These are phyloP conservation scores for Saccharomyces hybrid DNA, from an alignment of 1,139 yeast species.

Conservation along the genomic window DNA sequence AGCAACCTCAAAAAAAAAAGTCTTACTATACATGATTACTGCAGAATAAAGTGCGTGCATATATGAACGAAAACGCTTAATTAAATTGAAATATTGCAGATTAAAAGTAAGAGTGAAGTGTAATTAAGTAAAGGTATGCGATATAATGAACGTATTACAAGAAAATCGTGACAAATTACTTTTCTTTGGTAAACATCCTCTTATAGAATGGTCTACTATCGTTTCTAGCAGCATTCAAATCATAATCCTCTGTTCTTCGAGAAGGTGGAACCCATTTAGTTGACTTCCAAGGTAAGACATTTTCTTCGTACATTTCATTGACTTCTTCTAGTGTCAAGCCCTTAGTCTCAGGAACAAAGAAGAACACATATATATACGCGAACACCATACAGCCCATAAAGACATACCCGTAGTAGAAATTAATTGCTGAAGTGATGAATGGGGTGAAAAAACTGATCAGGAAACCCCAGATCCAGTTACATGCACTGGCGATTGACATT, in stretches of 20 bases:
- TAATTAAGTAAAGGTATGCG: neutral
- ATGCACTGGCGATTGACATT: conserved; percentile 62
- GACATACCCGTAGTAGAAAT: conserved; percentile 53
- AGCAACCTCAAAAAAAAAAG: neutral
- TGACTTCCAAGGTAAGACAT: conserved; percentile 41
- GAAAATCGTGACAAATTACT: conserved; percentile 3
- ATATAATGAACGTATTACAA: conserved; percentile 27
- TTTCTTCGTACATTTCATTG: conserved; percentile 46
- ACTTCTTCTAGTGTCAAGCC: conserved; percentile 66
- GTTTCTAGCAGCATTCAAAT: conserved; percentile 12
- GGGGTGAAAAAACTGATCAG: conserved; percentile 68
- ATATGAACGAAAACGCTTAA: neutral
- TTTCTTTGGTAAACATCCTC: conserved; percentile 18
- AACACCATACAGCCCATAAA: conserved; percentile 63
- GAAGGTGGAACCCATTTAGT: conserved; percentile 21
- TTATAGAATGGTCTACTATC: conserved; percentile 17
- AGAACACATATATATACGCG: conserved; percentile 54
- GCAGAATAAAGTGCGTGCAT: neutral
- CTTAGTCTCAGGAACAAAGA: conserved; percentile 60
- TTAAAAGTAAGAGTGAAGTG: neutral
- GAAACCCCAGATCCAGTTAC: conserved; percentile 75
- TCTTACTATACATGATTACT: neutral
- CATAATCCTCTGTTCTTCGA: conserved; percentile 28
- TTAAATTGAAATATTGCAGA: neutral
- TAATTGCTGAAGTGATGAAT: conserved; percentile 44